A percentile compares a stretch with the other conserved stretches of the same genome.
Conservation (phyloP, 2,329 filamentous ascomycete genomes). For the Lizonia empirigonia region DNA sequence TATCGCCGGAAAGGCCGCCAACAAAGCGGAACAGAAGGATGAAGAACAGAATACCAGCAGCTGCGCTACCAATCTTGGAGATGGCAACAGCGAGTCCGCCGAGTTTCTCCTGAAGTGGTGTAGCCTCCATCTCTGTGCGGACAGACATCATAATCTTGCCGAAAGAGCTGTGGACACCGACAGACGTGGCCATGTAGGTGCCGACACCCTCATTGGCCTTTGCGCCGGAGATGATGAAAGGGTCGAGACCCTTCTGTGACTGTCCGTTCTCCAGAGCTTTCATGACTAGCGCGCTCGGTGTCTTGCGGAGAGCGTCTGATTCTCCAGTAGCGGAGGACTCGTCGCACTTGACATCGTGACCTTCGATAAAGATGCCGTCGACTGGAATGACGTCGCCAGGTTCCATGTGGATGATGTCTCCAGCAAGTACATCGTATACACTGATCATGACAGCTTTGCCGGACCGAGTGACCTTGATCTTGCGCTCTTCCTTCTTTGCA, state of each 20-base stretch:
- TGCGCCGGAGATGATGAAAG: conserved; percentile 66
- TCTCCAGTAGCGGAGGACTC: conserved; percentile 76
- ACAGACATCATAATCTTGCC: conserved; percentile 64
- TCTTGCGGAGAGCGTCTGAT: conserved; percentile 73
- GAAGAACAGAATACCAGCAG: conserved; percentile 47
- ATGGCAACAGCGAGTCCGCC: conserved; percentile 58
- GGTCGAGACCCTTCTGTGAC: conserved; percentile 61
- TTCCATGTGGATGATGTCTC: conserved; percentile 71
- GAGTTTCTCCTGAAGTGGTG: conserved; percentile 61
- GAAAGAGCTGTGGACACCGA: conserved; percentile 61
- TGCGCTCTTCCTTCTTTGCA: conserved; percentile 44
- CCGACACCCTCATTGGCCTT: conserved; percentile 60
- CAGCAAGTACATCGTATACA: conserved; percentile 66
- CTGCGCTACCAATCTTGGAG: conserved; percentile 56
- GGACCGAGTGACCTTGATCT: conserved; percentile 61
- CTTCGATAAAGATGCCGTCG: conserved; percentile 71
- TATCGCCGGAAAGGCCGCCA: conserved; percentile 37
- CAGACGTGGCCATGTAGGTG: conserved; percentile 61
- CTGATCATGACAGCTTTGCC: conserved; percentile 67
- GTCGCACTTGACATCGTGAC: conserved; percentile 70
- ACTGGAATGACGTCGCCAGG: conserved; percentile 73
- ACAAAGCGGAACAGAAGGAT: conserved; percentile 49
- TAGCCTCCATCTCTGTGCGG: conserved; percentile 59
- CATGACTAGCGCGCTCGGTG: conserved; percentile 63
- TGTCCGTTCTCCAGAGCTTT: conserved; percentile 58